phyloP scores from a whole-genome alignment of 1,139 yeast genomes.

The Geotrichum fermentans region DNA sequence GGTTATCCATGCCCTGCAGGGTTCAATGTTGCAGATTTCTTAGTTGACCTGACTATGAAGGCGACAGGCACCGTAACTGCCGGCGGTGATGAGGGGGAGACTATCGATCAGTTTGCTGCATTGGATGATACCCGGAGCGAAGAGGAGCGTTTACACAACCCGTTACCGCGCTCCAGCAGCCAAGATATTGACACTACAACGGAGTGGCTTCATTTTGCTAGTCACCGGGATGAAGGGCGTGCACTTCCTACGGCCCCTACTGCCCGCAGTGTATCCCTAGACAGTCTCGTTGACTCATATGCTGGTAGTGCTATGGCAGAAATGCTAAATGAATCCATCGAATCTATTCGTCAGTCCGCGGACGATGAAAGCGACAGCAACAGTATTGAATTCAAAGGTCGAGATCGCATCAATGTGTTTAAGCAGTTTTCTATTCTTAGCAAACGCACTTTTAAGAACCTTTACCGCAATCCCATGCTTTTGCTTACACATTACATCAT shows the following conservation, averaged over 20 bases:
- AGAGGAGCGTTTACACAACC: conserved; percentile 42
- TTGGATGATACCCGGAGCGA: conserved; percentile 22
- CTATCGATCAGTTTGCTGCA: conserved; percentile 16
- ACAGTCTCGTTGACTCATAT: conserved; percentile 39
- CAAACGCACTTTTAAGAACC: conserved; percentile 83
- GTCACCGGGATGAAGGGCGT: conserved; percentile 65
- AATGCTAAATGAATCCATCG: conserved; percentile 49
- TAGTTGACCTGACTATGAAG: conserved; percentile 83
- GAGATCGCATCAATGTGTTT: conserved; percentile 50
- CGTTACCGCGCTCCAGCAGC: conserved; percentile 22
- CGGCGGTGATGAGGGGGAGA: conserved; percentile 20
- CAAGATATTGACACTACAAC: conserved; percentile 47
- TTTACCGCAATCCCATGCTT: conserved; percentile 85
- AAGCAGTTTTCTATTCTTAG: conserved; percentile 67
- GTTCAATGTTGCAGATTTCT: conserved; percentile 87
- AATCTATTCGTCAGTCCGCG: conserved; percentile 17
- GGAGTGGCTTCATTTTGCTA: conserved; percentile 87
- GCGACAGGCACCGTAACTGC: conserved; percentile 32
- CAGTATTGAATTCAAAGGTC: conserved; percentile 17
- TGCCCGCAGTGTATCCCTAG: conserved; percentile 19
- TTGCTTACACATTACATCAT: conserved; percentile 76
- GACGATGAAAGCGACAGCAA: conserved; percentile 31
- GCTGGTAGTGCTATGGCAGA: conserved; percentile 48
- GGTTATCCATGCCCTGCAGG: conserved; percentile 86
- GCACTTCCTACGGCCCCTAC: not conserved